These are phyloP conservation scores for Auricularia heimuer DNA, from an alignment of 768 basidiomycete species.

Conservation along the genomic window DNA sequence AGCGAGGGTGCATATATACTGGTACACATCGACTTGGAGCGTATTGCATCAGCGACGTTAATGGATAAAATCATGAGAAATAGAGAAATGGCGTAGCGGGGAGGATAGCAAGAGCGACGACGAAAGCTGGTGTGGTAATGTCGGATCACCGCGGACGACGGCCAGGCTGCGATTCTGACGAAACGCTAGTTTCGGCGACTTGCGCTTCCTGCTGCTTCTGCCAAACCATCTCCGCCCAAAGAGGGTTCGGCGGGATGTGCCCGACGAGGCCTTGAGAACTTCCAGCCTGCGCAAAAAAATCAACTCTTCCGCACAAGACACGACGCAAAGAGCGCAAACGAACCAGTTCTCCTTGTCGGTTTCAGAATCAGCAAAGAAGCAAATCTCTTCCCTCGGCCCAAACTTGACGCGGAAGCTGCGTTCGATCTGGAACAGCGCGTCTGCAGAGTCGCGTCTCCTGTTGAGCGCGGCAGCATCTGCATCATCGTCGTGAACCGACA, in stretches of 20 bases:
- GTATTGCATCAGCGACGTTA: background rate
- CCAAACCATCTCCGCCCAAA: conserved; percentile 91
- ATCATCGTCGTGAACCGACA: conserved; percentile 68
- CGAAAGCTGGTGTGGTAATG: too few species aligned
- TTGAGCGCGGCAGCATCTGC: conserved; percentile 31
- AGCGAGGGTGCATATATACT: background rate
- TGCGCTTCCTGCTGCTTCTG: conserved; percentile 52
- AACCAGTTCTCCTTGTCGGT: conserved; percentile 84
- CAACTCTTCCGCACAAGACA: background rate
- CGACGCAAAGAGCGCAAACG: conserved; percentile 16
- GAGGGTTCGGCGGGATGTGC: conserved; percentile 80
- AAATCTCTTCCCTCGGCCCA: conserved; percentile 63
- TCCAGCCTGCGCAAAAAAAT: conserved; percentile 51
- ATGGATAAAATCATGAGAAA: background rate
- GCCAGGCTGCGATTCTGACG: background rate
- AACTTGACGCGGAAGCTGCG: conserved; percentile 82
- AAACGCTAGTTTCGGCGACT: background rate
- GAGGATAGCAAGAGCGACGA: background rate
- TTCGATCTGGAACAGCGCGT: conserved; percentile 59
- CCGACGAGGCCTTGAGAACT: conserved; percentile 78
- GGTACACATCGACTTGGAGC: background rate
- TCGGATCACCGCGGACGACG: background rate
- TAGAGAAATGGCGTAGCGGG: background rate
- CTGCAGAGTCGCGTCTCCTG: conserved; percentile 44
- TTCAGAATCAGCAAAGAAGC: conserved; percentile 86